These are phyloP conservation scores for Podila minutissima DNA, from an alignment of 192 early-diverging fungal species.

Conservation along the genomic window DNA sequence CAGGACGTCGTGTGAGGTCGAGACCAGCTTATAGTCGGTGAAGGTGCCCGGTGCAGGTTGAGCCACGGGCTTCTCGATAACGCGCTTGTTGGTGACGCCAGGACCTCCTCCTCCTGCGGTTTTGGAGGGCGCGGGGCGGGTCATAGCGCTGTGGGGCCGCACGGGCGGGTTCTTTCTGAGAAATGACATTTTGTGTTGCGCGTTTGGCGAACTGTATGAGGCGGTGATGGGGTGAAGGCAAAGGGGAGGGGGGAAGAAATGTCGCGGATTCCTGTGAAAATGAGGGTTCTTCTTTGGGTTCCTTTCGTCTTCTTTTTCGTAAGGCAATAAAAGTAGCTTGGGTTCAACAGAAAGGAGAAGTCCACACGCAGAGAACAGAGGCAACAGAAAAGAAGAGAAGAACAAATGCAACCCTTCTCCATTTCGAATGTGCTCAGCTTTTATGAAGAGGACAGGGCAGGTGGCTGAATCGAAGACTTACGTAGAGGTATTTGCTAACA, in stretches of 20 bases:
- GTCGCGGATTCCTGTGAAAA: neutral
- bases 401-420: too few relatives aligned
- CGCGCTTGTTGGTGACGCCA: constrained; percentile 28
- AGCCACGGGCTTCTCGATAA: constrained; percentile 21
- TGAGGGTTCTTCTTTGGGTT: too few relatives aligned
- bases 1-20: constrained; percentile 59
- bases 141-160: constrained; percentile 16
- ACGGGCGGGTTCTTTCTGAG: constrained; percentile 26
- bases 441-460: too few relatives aligned
- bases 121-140: neutral
- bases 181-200: neutral
- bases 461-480: too few relatives aligned
- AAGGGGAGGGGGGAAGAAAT: neutral
- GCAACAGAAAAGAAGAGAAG: too few relatives aligned
- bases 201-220: neutral
- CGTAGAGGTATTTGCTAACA: too few relatives aligned
- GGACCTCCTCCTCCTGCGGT: too few relatives aligned
- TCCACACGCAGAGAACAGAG: too few relatives aligned
- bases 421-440: too few relatives aligned
- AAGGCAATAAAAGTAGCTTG: too few relatives aligned
- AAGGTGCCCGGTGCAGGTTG: constrained; percentile 49
- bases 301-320: too few relatives aligned
- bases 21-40: constrained; percentile 73
- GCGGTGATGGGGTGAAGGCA: neutral
- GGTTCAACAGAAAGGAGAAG: too few relatives aligned